Conservation (phyloP, 2,329 filamentous ascomycete species). For the Cladosporium sp. region DNA sequence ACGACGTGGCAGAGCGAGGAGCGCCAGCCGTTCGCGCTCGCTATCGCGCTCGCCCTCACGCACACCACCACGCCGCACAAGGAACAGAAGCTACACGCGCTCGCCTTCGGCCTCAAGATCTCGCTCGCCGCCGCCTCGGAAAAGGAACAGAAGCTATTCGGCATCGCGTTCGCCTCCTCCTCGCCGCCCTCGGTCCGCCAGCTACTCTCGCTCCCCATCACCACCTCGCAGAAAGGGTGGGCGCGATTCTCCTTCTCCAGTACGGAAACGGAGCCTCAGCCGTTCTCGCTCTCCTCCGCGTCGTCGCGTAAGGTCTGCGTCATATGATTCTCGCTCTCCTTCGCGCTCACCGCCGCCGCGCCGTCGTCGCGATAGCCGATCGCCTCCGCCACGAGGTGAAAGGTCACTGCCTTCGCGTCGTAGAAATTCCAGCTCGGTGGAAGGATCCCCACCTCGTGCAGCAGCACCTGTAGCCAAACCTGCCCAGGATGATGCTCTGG, state of each 20-base stretch:
- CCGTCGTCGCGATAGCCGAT: neutral
- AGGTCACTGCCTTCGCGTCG: conserved; percentile 15
- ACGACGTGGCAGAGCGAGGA: conserved; percentile 8
- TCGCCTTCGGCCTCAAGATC: conserved; percentile 23
- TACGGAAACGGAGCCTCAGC: conserved; percentile 9
- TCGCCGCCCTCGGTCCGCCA: conserved; percentile 14
- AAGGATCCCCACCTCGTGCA: conserved; percentile 23
- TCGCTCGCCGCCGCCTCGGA: conserved; percentile 25
- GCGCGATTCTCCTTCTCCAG: conserved; percentile 17
- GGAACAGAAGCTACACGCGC: conserved; percentile 10
- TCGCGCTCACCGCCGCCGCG: conserved; percentile 17
- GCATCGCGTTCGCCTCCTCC: conserved; percentile 19
- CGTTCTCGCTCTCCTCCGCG: conserved; percentile 17
- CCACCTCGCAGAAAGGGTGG: neutral
- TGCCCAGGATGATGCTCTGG: conserved; percentile 25
- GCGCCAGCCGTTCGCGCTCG: conserved; percentile 1
- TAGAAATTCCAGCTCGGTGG: conserved; percentile 28
- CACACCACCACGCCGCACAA: conserved; percentile 22
- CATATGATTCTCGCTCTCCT: conserved; percentile 22
- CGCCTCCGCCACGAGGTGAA: neutral
- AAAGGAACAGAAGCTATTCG: conserved; percentile 20
- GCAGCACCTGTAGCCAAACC: conserved; percentile 12
- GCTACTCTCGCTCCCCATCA: conserved; percentile 10
- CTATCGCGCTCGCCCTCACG: conserved; percentile 26
- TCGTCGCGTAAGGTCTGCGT: conserved; percentile 12